phyloP scores from a whole-genome alignment of 306 rosid species.

The Adenanthera pavonina region DNA sequence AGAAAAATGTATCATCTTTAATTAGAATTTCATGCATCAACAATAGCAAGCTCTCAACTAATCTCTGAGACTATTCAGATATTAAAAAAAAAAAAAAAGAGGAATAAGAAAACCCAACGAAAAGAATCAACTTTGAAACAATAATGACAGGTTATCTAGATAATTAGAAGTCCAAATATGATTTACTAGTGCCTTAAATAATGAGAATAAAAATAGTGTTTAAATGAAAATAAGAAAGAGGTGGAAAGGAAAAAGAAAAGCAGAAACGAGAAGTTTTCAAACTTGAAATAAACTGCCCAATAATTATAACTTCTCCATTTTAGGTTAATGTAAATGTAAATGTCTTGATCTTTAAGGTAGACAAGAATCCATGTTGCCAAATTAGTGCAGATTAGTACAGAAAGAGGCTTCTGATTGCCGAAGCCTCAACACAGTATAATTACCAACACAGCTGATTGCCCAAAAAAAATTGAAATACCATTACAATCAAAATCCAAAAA shows the following conservation, averaged over 20 bases:
- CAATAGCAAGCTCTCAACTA: not conserved
- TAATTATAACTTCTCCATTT: not conserved
- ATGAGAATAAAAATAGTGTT: not conserved
- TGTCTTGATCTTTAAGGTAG: not conserved
- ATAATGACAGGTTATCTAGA: not conserved
- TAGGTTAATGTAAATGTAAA: not conserved
- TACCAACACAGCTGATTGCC: not conserved
- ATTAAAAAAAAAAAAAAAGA: not conserved
- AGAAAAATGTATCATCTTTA: slow-evolving; percentile 60
- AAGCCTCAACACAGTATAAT: not conserved
- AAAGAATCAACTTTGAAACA: slow-evolving; percentile 6
- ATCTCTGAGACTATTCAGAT: not conserved
- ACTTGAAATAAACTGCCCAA: not conserved
- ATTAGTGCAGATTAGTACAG: not conserved
- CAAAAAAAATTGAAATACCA: slow-evolving; percentile 4
- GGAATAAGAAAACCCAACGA: slow-evolving; percentile 4
- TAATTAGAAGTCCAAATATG: not conserved
- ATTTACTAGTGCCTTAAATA: not conserved
- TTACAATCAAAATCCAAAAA: not conserved
- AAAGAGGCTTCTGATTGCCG: not conserved
- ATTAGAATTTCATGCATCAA: slow-evolving; percentile 36
- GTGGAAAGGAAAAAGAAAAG: not conserved
- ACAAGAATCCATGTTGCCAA: not conserved
- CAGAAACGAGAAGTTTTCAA: slow-evolving; percentile 2
- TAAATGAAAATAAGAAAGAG: not conserved